Evolutionary conservation across 164 flowering plant genomes (phyloP).

Genomic region (Umbellularia californica): DNA sequence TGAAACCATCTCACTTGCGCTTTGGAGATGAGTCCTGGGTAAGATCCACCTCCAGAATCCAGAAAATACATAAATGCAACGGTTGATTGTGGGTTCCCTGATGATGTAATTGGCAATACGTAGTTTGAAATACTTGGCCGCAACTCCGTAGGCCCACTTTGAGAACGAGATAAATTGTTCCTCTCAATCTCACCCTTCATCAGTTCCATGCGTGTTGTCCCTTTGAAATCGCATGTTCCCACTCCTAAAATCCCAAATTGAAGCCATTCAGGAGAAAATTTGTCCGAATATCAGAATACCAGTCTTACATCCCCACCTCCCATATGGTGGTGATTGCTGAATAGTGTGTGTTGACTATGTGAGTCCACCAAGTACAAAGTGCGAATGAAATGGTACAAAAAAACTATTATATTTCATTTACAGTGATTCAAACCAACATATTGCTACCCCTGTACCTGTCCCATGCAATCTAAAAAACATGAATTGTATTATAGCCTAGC

Average conservation of each 20-base stretch:
- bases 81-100: constrained; percentile 27
- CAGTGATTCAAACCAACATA: too few relatives aligned
- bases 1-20: constrained; percentile 81
- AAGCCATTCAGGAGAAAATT: background rate
- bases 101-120: constrained; percentile 50
- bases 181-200: constrained; percentile 49
- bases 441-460: too few relatives aligned
- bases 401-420: too few relatives aligned
- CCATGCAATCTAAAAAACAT: too few relatives aligned
- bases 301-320: too few relatives aligned
- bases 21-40: constrained; percentile 74
- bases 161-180: constrained; percentile 43
- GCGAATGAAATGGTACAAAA: too few relatives aligned
- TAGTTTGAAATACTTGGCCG: constrained; percentile 94
- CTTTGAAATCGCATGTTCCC: constrained; percentile 53
- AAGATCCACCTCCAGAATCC: constrained; percentile 93
- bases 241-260: constrained; percentile 26
- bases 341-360: too few relatives aligned
- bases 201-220: constrained; percentile 60
- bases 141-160: constrained; percentile 56
- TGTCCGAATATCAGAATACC: too few relatives aligned
- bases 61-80: constrained; percentile 63
- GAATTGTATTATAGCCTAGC: too few relatives aligned
- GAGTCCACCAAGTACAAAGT: too few relatives aligned
- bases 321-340: too few relatives aligned